phyloP scores from a whole-genome alignment of 2,329 filamentous ascomycete species.

The Thermothelomyces thermophilus region DNA sequence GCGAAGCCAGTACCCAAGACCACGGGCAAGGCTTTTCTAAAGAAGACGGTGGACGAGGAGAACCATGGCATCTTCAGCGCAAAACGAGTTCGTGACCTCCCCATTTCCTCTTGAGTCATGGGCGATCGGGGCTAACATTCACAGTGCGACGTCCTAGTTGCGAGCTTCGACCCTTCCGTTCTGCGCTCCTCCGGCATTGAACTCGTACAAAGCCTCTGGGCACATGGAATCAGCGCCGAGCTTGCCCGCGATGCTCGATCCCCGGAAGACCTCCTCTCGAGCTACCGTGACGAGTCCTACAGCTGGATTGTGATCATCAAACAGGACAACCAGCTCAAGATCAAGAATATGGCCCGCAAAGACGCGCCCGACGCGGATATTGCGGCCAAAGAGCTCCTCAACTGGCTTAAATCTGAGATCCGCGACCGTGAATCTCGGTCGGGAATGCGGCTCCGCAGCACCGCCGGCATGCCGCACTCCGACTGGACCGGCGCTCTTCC shows the following conservation, averaged over 20 bases:
- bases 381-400: slow-evolving; percentile 62
- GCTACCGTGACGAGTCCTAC: slow-evolving; percentile 70
- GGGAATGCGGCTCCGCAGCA: slow-evolving; percentile 24
- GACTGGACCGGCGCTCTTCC: slow-evolving; percentile 10
- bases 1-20: slow-evolving; percentile 55
- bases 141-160: slow-evolving; percentile 81
- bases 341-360: slow-evolving; percentile 70
- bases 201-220: slow-evolving; percentile 73
- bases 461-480: slow-evolving; percentile 6
- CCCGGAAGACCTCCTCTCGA: slow-evolving; percentile 69
- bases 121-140: slow-evolving; percentile 21
- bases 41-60: slow-evolving; percentile 59
- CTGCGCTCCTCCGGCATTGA: slow-evolving; percentile 71
- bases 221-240: slow-evolving; percentile 79
- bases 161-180: slow-evolving; percentile 73
- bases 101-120: too few species aligned
- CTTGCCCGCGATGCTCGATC: slow-evolving; percentile 73
- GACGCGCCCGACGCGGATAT: slow-evolving; percentile 72
- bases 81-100: slow-evolving; percentile 49
- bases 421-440: slow-evolving; percentile 59
- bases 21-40: slow-evolving; percentile 54
- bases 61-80: slow-evolving; percentile 51
- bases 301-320: slow-evolving; percentile 89
- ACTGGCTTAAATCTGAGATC: slow-evolving; percentile 74
- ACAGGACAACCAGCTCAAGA: slow-evolving; percentile 67